These are phyloP conservation scores for Grifola frondosa DNA, from an alignment of 1,284 basidiomycete species.

Conservation along the genomic window DNA sequence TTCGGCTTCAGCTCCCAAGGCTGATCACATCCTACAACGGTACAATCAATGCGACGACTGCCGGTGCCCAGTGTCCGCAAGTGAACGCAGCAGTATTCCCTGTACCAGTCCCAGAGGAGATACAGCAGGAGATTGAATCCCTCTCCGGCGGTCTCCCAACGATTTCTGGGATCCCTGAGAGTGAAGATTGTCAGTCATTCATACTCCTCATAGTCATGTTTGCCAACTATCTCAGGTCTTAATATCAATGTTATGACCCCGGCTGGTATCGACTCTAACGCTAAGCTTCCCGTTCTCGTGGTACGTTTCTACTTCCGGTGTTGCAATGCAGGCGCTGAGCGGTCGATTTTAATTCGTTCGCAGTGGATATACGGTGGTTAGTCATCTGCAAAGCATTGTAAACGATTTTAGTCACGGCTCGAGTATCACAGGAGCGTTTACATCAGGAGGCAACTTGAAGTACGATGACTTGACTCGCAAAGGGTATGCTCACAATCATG, in stretches of 20 bases:
- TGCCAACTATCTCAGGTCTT: slow-evolving; percentile 39
- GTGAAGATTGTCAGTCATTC: slow-evolving; percentile 4
- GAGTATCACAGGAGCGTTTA: neutral
- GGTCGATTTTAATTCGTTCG: slow-evolving; percentile 13
- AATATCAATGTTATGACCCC: slow-evolving; percentile 56
- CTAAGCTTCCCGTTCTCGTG: slow-evolving; percentile 53
- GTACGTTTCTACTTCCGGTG: slow-evolving; percentile 34
- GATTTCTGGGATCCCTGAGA: slow-evolving; percentile 31
- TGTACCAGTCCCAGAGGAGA: slow-evolving; percentile 5
- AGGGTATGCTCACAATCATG: too few relatives aligned
- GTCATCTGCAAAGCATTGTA: neutral
- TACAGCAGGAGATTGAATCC: slow-evolving; percentile 28
- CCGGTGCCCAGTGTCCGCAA: slow-evolving; percentile 49
- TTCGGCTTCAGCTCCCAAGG: slow-evolving; percentile 45
- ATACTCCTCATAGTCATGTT: neutral
- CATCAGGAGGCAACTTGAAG: neutral
- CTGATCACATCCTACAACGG: slow-evolving; percentile 39
- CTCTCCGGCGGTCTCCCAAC: slow-evolving; percentile 43
- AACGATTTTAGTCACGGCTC: neutral
- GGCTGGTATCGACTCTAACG: slow-evolving; percentile 31
- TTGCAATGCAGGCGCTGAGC: neutral
- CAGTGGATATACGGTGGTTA: slow-evolving; percentile 24
- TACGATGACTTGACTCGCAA: too few relatives aligned
- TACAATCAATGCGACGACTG: slow-evolving; percentile 36
- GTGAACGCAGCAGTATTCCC: neutral